Evolutionary conservation across 2,329 filamentous ascomycete genomes (phyloP).

Genomic region (Paecilomyces sp.): DNA sequence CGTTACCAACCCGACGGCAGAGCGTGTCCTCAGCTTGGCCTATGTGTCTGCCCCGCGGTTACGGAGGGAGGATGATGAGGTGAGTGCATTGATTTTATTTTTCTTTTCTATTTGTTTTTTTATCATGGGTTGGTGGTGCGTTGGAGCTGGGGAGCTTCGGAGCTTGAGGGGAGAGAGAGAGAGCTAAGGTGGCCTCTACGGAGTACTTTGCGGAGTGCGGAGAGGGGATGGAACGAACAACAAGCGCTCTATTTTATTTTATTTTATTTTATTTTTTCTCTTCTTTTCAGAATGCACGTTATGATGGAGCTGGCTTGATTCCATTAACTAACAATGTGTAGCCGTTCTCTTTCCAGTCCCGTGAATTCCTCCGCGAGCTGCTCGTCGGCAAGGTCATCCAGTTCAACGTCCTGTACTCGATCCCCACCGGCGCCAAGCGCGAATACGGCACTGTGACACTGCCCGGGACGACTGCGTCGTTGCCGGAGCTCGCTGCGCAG

Average conservation of each 20-base stretch:
- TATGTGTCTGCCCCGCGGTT: conserved; percentile 86
- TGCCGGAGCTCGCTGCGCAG: conserved; percentile 78
- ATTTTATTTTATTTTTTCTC: too few relatives aligned
- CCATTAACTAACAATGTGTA: conserved; percentile 14
- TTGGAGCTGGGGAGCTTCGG: background rate
- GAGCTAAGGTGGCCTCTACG: conserved; percentile 11
- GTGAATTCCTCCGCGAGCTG: conserved; percentile 80
- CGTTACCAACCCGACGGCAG: conserved; percentile 70
- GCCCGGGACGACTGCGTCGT: conserved; percentile 57
- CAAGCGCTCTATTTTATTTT: too few relatives aligned
- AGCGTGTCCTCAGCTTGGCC: conserved; percentile 82
- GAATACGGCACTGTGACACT: conserved; percentile 81
- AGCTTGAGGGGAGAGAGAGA: background rate
- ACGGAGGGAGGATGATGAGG: conserved; percentile 82
- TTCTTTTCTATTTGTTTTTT: conserved; percentile 2
- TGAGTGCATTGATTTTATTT: conserved; percentile 22
- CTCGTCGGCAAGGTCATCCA: conserved; percentile 81
- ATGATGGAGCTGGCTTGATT: background rate
- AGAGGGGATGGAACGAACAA: background rate
- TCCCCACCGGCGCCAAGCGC: conserved; percentile 68
- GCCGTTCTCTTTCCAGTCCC: conserved; percentile 86
- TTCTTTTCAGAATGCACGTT: background rate
- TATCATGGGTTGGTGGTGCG: background rate
- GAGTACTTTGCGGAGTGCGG: background rate
- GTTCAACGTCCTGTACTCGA: conserved; percentile 78